Conservation (phyloP, 345 rosid species). For the Melastoma malabathricum region DNA sequence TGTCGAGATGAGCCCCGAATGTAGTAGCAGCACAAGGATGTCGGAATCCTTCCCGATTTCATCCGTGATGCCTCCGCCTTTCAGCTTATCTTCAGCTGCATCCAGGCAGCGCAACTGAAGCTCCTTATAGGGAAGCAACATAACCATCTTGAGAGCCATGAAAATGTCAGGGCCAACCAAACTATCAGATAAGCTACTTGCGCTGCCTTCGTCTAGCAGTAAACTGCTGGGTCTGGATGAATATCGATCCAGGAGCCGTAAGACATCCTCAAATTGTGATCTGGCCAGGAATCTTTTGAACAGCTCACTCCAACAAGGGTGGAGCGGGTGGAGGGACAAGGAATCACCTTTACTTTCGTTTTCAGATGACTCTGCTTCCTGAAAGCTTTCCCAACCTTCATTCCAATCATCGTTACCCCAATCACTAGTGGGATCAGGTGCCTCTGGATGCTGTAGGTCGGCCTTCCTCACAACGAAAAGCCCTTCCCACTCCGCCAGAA, state of each 20-base stretch:
- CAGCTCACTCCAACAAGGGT: constrained; percentile 60
- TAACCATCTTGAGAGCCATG: constrained; percentile 42
- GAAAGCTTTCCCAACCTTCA: constrained; percentile 98
- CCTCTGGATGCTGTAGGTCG: constrained; percentile 26
- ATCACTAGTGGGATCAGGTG: constrained; percentile 30
- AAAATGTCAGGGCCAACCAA: constrained; percentile 26
- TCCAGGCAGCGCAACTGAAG: constrained; percentile 36
- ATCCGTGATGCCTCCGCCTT: constrained; percentile 43
- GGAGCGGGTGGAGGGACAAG: constrained; percentile 49
- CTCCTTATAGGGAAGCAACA: constrained; percentile 61
- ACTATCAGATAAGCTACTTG: constrained; percentile 28
- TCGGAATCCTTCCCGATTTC: constrained; percentile 31
- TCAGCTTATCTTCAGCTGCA: constrained; percentile 48
- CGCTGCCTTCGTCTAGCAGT: constrained; percentile 47
- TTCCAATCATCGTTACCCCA: constrained; percentile 85
- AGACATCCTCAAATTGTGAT: constrained; percentile 24
- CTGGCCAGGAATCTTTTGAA: constrained; percentile 28
- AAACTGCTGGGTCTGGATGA: constrained; percentile 33
- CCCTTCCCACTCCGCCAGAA: constrained; percentile 89
- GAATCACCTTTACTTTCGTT: constrained; percentile 26
- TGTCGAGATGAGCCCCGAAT: constrained; percentile 43
- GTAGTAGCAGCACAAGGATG: constrained; percentile 41
- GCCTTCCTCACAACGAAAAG: constrained; percentile 34
- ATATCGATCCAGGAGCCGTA: constrained; percentile 51
- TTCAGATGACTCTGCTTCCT: constrained; percentile 44